These are phyloP conservation scores for Conticribra weissflogii DNA, from an alignment of 108 stramenopile species.

Conservation along the genomic window DNA sequence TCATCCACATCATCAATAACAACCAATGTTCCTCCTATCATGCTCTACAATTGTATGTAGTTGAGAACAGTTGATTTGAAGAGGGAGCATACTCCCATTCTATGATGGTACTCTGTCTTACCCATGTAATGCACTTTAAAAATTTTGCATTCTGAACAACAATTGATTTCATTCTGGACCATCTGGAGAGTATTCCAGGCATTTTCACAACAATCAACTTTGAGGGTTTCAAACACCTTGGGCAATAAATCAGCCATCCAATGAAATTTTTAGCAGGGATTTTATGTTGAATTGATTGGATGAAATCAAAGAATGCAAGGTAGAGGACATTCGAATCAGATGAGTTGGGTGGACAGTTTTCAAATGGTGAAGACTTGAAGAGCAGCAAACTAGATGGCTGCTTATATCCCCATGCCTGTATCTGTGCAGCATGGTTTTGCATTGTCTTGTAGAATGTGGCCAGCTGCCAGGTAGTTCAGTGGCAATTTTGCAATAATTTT, in stretches of 20 bases:
- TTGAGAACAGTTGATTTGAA: slow-evolving; percentile 14
- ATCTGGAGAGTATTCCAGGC: slow-evolving; percentile 16
- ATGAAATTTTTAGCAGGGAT: slow-evolving; percentile 13
- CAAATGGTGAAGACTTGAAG: not conserved
- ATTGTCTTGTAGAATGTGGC: slow-evolving; percentile 12
- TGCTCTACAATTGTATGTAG: too few species aligned
- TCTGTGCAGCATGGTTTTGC: slow-evolving; percentile 5
- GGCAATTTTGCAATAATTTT: slow-evolving; percentile 1
- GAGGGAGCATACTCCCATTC: slow-evolving; percentile 1
- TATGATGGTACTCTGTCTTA: slow-evolving; percentile 6
- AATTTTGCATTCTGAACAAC: too few species aligned
- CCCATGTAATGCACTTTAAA: slow-evolving; percentile 10
- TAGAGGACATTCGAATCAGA: slow-evolving; percentile 19
- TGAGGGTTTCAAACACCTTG: not conserved
- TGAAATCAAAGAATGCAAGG: slow-evolving; percentile 18
- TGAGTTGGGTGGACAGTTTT: slow-evolving; percentile 9
- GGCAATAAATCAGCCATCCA: not conserved
- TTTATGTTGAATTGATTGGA: slow-evolving; percentile 24
- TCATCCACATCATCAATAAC: too few species aligned
- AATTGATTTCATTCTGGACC: slow-evolving; percentile 12
- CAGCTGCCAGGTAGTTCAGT: not conserved
- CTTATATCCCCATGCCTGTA: not conserved
- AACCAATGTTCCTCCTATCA: too few species aligned
- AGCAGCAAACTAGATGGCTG: not conserved
- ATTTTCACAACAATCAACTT: slow-evolving; percentile 7